Percentiles rank a stretch among this genome's conserved stretches.
phyloP scores from a whole-genome alignment of 495 filamentous ascomycete genomes.

The Talaromyces stipitatus region DNA sequence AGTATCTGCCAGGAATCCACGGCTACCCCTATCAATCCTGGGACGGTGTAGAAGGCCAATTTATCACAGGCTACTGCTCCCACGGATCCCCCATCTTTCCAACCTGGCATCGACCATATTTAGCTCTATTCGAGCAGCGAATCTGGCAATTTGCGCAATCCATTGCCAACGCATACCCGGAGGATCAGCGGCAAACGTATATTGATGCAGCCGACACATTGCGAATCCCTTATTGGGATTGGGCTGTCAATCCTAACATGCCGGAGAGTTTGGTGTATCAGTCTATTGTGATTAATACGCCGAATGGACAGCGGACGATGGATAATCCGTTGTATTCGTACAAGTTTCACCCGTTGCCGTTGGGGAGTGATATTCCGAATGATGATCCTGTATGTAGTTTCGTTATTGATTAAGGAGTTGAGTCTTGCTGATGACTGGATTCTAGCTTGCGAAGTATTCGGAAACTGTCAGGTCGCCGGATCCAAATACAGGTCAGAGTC shows the following conservation, averaged over 20 bases:
- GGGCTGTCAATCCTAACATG: constrained; percentile 34
- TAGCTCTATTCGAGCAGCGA: constrained; percentile 34
- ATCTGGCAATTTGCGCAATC: constrained; percentile 19
- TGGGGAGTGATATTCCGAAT: constrained; percentile 14
- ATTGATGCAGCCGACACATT: constrained; percentile 38
- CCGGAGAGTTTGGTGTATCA: constrained; percentile 23
- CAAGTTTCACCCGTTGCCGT: constrained; percentile 19
- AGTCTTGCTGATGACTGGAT: background rate
- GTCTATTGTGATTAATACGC: constrained; percentile 31
- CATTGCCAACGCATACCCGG: constrained; percentile 20
- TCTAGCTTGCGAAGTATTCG: constrained; percentile 5
- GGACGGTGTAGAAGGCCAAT: constrained; percentile 17
- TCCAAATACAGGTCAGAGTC: constrained; percentile 7
- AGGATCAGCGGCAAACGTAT: constrained; percentile 14
- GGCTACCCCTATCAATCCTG: constrained; percentile 19
- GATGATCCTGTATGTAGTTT: constrained; percentile 5
- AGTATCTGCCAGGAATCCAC: constrained; percentile 15
- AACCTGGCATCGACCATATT: constrained; percentile 39
- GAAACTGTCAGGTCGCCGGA: constrained; percentile 6
- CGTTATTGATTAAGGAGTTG: background rate
- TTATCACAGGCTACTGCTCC: constrained; percentile 15
- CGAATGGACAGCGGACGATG: constrained; percentile 17
- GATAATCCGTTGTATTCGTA: constrained; percentile 29
- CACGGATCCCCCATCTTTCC: constrained; percentile 37
- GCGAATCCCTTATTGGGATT: constrained; percentile 52